These are phyloP conservation scores for Theobroma cacao DNA, from an alignment of 345 rosid species.

Conservation along the genomic window DNA sequence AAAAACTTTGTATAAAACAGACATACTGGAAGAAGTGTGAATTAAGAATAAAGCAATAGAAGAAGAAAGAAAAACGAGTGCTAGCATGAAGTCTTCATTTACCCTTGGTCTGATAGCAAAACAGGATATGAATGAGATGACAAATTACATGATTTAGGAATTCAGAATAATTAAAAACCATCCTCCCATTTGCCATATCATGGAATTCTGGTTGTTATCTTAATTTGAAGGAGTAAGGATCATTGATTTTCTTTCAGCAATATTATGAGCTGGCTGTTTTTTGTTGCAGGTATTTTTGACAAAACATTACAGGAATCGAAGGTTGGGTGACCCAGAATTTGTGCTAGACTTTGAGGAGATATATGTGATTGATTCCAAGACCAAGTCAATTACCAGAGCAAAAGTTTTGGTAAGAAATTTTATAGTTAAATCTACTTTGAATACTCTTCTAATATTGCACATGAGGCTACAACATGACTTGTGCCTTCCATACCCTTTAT, in stretches of 20 bases:
- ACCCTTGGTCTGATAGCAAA: not conserved
- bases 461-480: not conserved
- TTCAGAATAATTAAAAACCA: not conserved
- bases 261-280: not conserved
- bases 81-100: not conserved
- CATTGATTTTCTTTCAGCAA: not conserved
- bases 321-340: constrained; percentile 78
- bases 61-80: not conserved
- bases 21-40: not conserved
- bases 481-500: not conserved
- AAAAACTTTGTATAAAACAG: not conserved
- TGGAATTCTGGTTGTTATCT: not conserved
- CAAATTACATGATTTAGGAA: not conserved
- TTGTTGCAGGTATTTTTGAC: constrained; percentile 74
- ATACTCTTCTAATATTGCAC: not conserved
- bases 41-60: not conserved
- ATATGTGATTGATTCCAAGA: constrained; percentile 79
- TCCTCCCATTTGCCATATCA: not conserved
- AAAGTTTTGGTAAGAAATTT: constrained; percentile 64
- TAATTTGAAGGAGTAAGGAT: not conserved
- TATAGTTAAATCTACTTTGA: not conserved
- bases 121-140: not conserved
- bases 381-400: constrained; percentile 91
- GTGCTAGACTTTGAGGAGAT: constrained; percentile 94
- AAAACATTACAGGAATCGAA: constrained; percentile 79